Base-by-base conservation (phyloP, 805 yeast species). In the Wickerhamiella bombiphila region DNA sequence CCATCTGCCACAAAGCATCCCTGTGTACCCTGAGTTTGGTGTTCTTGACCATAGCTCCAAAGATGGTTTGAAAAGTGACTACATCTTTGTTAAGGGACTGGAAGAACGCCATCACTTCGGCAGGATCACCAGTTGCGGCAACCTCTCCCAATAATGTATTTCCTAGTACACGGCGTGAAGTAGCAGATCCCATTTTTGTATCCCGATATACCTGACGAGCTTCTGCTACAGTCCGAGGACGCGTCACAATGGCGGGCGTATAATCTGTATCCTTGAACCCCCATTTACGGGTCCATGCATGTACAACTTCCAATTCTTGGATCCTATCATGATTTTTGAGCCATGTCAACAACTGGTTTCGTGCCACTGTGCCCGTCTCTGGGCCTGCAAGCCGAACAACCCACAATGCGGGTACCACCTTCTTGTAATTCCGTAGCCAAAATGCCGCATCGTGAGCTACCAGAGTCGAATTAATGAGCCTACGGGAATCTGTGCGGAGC, bases 211-310 rank as follows among this genome's bases (percentile, higher is more conserved):
- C 22, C 11, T 29, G 32, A 4, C 54, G 45, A 3, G 53, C 54
- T 24, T 43, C 44, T 1, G 29, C 35, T 3, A 44, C 52, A 1
- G 42, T 26, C 14, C 29, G 22, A 2, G 51, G 45, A 22, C 20
- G 18, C 1, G 47, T 35, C 5, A 42, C 35, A 9, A 44, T 48
- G 3, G 41, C 24, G 7, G 24, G 22, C 3, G 53, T 39, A 16
- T 38, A 19, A 4, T 33, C 40, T 8, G 46, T 39, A n/a, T 41
- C 49, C 18, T 41, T 34, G 26, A 50, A 45, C 2, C 54, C 53
- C 54, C 54, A 50, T 24, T 49, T 48, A 22, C 45, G 43, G 7
- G 54, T 50, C 49, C 46, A 44, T 2, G 38, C 31, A n/a, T 42
- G 38, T 5, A 48, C 41, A 5, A 36, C 17, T 7, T 32, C 36